Conservation (phyloP, 2,329 filamentous ascomycete genomes). For the Daldinia sp. region DNA sequence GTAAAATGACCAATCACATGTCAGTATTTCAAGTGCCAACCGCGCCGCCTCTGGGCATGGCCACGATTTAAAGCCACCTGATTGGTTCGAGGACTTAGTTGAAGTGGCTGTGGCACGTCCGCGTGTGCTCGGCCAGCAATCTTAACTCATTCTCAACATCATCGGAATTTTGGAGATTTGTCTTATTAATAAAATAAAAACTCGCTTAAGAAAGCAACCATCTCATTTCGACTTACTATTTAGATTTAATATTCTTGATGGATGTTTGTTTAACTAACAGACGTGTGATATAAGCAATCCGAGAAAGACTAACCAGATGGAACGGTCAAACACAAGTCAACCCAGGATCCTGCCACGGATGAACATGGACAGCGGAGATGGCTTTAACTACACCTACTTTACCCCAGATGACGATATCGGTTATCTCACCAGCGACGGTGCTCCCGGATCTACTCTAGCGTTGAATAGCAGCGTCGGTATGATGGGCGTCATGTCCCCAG, state of each 20-base stretch:
- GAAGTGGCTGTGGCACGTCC: conserved; percentile 24
- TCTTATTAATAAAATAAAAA: not conserved
- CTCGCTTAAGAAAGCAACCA: not conserved
- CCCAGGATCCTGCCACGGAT: conserved; percentile 34
- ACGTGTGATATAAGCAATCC: not conserved
- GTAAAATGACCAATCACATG: conserved; percentile 17
- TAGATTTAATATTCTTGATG: not conserved
- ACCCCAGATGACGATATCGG: conserved; percentile 29
- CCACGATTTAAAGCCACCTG: conserved; percentile 16
- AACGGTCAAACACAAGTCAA: conserved; percentile 28
- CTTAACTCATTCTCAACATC: conserved; percentile 5
- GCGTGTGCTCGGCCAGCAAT: conserved; percentile 11
- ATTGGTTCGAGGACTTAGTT: conserved; percentile 18
- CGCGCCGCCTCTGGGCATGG: conserved; percentile 12
- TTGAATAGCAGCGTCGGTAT: conserved; percentile 27
- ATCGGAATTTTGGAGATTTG: not conserved
- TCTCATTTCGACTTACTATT: not conserved
- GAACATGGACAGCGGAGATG: conserved; percentile 28
- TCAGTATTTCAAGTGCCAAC: not conserved
- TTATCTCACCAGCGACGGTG: conserved; percentile 27
- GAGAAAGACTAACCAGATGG: conserved; percentile 23
- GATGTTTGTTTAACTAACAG: not conserved
- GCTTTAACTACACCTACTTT: conserved; percentile 36
- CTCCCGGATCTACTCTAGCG: conserved; percentile 30
- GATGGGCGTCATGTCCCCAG: conserved; percentile 15